A percentile compares a stretch with the other conserved stretches of the same genome.
Evolutionary conservation across 371 early-diverging fungal genomes (phyloP).

Genomic region (Mucor ambiguus): DNA sequence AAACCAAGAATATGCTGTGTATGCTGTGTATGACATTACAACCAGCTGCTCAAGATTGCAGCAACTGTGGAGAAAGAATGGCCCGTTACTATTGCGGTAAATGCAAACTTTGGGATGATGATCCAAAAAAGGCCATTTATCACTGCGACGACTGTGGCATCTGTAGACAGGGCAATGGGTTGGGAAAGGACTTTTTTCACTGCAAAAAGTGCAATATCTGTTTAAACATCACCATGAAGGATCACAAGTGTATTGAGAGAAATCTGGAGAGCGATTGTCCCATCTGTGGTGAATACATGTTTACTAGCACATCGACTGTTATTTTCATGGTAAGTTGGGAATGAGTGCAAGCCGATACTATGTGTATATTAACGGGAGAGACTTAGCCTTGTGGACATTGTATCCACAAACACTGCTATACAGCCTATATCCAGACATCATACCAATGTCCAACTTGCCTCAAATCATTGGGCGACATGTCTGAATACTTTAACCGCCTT

Average conservation of each 20-base stretch:
- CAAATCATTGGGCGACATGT: slow-evolving; percentile 91
- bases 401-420: slow-evolving; percentile 90
- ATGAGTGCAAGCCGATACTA: background rate
- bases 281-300: slow-evolving; percentile 97
- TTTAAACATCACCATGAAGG: slow-evolving; percentile 73
- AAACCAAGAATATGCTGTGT: slow-evolving; percentile 90
- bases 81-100: slow-evolving; percentile 89
- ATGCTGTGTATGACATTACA: slow-evolving; percentile 88
- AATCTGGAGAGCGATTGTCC: slow-evolving; percentile 94
- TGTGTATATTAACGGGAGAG: background rate
- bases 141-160: slow-evolving; percentile 95
- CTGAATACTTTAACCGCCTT: slow-evolving; percentile 79
- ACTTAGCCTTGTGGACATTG: slow-evolving; percentile 91
- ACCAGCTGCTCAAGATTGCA: slow-evolving; percentile 78
- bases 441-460: slow-evolving; percentile 98
- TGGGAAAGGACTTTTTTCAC: slow-evolving; percentile 88
- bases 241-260: slow-evolving; percentile 94
- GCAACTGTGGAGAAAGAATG: slow-evolving; percentile 62
- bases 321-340: slow-evolving; percentile 78
- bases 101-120: slow-evolving; percentile 96
- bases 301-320: slow-evolving; percentile 80
- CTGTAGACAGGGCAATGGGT: slow-evolving; percentile 87
- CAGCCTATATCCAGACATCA: slow-evolving; percentile 81
- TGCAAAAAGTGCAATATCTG: slow-evolving; percentile 96
- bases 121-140: slow-evolving; percentile 79